A percentile compares a stretch with the other conserved stretches of the same genome.
These are phyloP conservation scores for Diaporthe vaccinii DNA, from an alignment of 2,329 filamentous ascomycete species.

Conservation along the genomic window DNA sequence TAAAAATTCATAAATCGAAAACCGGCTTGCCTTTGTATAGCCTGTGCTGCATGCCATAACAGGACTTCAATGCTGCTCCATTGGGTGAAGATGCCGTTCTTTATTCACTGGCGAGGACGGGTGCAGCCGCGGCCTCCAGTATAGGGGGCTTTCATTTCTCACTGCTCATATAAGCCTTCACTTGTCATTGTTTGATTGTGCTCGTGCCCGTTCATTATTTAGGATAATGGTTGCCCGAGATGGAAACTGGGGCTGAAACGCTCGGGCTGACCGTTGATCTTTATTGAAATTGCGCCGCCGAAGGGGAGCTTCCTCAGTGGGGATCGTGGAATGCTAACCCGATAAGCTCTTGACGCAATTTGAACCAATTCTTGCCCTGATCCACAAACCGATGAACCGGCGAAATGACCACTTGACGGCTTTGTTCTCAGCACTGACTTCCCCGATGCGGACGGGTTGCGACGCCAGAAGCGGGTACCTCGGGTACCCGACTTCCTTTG, in stretches of 20 bases:
- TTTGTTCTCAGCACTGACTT: constrained; percentile 30
- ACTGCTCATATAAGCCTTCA: constrained; percentile 23
- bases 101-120: constrained; percentile 24
- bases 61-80: neutral
- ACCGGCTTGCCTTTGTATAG: neutral
- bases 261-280: constrained; percentile 30
- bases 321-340: constrained; percentile 2
- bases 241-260: constrained; percentile 35
- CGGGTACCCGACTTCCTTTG: neutral
- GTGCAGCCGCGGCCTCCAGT: neutral
- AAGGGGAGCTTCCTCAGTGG: constrained; percentile 28
- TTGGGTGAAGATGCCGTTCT: constrained; percentile 9
- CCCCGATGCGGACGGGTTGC: neutral
- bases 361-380: constrained; percentile 14
- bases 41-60: constrained; percentile 10
- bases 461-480: neutral
- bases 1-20: constrained; percentile 3
- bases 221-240: constrained; percentile 18
- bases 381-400: constrained; percentile 10
- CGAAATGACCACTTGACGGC: constrained; percentile 20
- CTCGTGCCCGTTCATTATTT: constrained; percentile 32
- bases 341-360: constrained; percentile 32
- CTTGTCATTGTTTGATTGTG: constrained; percentile 33
- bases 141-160: constrained; percentile 16
- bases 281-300: constrained; percentile 28